Percentiles rank a stretch among this genome's conserved stretches.
Conservation (phyloP, 2,329 filamentous ascomycete genomes). For the Emydomyces testavorans region DNA sequence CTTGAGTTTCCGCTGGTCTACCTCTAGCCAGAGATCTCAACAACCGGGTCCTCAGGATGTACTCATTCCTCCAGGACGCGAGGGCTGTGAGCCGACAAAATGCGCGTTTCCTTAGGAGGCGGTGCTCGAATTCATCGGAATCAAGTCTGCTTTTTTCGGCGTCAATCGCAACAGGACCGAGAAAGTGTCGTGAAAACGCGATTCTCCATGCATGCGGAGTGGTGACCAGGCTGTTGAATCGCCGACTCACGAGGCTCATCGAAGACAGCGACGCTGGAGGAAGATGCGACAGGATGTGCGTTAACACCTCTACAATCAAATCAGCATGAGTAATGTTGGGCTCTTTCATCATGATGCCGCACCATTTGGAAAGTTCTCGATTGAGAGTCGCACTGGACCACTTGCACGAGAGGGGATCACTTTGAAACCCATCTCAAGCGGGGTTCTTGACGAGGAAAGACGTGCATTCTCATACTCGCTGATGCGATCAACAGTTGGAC, state of each 20-base stretch:
- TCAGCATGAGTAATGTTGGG: background rate
- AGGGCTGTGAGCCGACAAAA: slow-evolving; percentile 73
- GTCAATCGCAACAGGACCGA: slow-evolving; percentile 53
- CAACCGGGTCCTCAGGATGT: slow-evolving; percentile 74
- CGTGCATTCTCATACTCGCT: slow-evolving; percentile 45
- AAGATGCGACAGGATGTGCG: slow-evolving; percentile 80
- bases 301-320: slow-evolving; percentile 62
- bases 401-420: slow-evolving; percentile 54
- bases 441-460: slow-evolving; percentile 25
- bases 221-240: slow-evolving; percentile 76
- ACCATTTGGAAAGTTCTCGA: slow-evolving; percentile 8
- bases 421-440: slow-evolving; percentile 41
- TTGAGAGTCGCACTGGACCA: slow-evolving; percentile 43
- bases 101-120: slow-evolving; percentile 61
- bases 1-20: slow-evolving; percentile 52
- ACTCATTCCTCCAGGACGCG: slow-evolving; percentile 94
- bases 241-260: slow-evolving; percentile 74
- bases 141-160: slow-evolving; percentile 34
- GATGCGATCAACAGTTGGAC: slow-evolving; percentile 41
- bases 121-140: slow-evolving; percentile 41
- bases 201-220: slow-evolving; percentile 89
- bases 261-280: slow-evolving; percentile 71
- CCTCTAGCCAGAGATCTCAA: slow-evolving; percentile 70
- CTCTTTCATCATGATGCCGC: slow-evolving; percentile 20
- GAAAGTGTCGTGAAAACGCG: slow-evolving; percentile 84